A percentile compares a stretch with the other conserved stretches of the same genome.
Evolutionary conservation across 768 basidiomycete genomes (phyloP).

Genomic region (Amyloporia xantha): DNA sequence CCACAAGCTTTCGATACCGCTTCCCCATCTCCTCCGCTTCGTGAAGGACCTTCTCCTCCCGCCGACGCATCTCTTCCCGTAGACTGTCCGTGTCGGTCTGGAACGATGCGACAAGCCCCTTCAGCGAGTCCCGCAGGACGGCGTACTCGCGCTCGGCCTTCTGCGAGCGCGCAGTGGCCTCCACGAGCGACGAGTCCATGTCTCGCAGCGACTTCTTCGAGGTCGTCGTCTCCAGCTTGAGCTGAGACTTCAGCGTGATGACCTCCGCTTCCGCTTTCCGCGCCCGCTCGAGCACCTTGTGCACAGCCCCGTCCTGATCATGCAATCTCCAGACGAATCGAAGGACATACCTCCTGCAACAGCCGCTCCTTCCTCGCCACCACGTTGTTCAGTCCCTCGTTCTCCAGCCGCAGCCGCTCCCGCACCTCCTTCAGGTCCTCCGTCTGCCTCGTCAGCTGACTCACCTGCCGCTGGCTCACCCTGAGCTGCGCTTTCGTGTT

Average conservation of each 20-base stretch:
- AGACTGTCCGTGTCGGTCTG: constrained; percentile 67
- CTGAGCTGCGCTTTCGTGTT: constrained; percentile 81
- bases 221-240: constrained; percentile 65
- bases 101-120: constrained; percentile 65
- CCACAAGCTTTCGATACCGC: constrained; percentile 61
- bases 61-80: constrained; percentile 64
- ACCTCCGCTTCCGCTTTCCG: constrained; percentile 82
- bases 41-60: constrained; percentile 60
- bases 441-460: constrained; percentile 75
- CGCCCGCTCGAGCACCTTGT: constrained; percentile 64
- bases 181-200: constrained; percentile 68
- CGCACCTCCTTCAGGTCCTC: constrained; percentile 87
- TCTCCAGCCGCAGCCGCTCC: constrained; percentile 77
- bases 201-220: constrained; percentile 75
- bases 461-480: constrained; percentile 75
- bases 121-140: constrained; percentile 70
- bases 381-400: constrained; percentile 83
- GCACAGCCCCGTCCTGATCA: neutral
- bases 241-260: constrained; percentile 54
- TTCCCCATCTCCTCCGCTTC: constrained; percentile 65
- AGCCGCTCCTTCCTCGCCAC: constrained; percentile 83
- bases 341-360: constrained; percentile 63
- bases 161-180: constrained; percentile 70
- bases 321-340: neutral
- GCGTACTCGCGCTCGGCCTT: constrained; percentile 82